Base-by-base conservation (phyloP, 2,329 filamentous ascomycete species). In the Plectosphaerella plurivora region DNA sequence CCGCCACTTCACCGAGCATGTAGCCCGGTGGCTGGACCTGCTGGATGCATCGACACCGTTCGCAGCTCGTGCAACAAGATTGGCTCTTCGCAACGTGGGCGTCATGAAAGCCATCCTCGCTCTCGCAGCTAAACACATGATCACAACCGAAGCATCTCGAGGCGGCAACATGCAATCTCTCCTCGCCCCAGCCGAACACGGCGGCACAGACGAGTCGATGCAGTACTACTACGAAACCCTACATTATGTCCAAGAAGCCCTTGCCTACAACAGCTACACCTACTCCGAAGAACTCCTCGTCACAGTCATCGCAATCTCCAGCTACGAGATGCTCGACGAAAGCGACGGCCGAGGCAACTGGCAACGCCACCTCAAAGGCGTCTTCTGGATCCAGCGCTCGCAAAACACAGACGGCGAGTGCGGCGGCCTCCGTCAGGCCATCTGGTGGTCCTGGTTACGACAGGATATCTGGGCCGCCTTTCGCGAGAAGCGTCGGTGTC, bases 361-460 rank as follows among this genome's bases (percentile, higher is more conserved):
- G 83, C 79, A 86, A 55, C 69, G 80, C 3, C 83, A 87, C 60
- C 68, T 86, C 0, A 80, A 84, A 59, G 83, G 83, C 0, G 81
- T 85, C 1, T 87, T 86, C 57, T 85, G 82, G 78, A 86, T 86
- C 15, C 78, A 85, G 52, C 69, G 82, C n/a, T 82, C 77, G 1
- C 80, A 83, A 50, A 73, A 83, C 47, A 82, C 83, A 45, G 74
- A 86, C 51, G 83, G 81, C 2, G 81, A 81, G 48, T 78, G 75
- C 1, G 75, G 77, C 0, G 79, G 81, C 0, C 67, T 86, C 0
- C 72, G 78, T 42, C 75, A 79, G 55, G 78, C 81, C 0, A 78
- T 82, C 0, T 86, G 83, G 83, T 87, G 83, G 83, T 76, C 78
- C 1, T 87, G 83, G 83, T 67, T 86, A 4, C 71, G 81, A n/a